Evolutionary conservation across 2,329 filamentous ascomycete genomes (phyloP).

Genomic region (Pseudogymnoascus sp.): DNA sequence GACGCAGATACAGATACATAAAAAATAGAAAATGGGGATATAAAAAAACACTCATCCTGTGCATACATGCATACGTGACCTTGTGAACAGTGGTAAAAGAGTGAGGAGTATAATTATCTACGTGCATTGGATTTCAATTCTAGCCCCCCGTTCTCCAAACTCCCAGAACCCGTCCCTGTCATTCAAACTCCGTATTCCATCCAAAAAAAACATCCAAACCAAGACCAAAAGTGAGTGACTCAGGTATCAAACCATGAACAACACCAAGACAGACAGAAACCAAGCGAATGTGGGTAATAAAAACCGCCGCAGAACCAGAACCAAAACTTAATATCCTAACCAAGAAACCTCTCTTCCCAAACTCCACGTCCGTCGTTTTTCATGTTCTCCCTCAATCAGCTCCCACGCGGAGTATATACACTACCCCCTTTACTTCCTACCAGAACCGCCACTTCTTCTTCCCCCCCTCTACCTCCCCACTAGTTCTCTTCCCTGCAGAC

Average conservation of each 20-base stretch:
- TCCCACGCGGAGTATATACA: neutral
- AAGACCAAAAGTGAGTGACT: neutral
- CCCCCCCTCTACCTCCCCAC: neutral
- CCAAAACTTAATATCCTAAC: neutral
- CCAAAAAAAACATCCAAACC: neutral
- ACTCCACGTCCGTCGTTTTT: neutral
- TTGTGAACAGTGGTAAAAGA: neutral
- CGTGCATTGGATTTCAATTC: neutral
- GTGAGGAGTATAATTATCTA: neutral
- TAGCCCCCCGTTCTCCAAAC: neutral
- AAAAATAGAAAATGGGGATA: conserved; percentile 1
- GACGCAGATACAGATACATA: neutral
- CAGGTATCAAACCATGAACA: conserved; percentile 1
- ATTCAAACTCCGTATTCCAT: neutral
- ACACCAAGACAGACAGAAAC: neutral
- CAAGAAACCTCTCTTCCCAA: neutral
- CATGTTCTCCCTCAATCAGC: neutral
- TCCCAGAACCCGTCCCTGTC: neutral
- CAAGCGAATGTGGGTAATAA: conserved; percentile 1
- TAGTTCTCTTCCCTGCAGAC: neutral
- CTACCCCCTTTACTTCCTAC: neutral
- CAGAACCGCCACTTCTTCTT: neutral
- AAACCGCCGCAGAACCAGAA: neutral
- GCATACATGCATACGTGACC: neutral
- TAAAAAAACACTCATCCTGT: neutral